A percentile compares a stretch with the other conserved stretches of the same genome.
These are phyloP conservation scores for Globisporangium middletonii DNA, from an alignment of 352 stramenopile species.

Conservation along the genomic window DNA sequence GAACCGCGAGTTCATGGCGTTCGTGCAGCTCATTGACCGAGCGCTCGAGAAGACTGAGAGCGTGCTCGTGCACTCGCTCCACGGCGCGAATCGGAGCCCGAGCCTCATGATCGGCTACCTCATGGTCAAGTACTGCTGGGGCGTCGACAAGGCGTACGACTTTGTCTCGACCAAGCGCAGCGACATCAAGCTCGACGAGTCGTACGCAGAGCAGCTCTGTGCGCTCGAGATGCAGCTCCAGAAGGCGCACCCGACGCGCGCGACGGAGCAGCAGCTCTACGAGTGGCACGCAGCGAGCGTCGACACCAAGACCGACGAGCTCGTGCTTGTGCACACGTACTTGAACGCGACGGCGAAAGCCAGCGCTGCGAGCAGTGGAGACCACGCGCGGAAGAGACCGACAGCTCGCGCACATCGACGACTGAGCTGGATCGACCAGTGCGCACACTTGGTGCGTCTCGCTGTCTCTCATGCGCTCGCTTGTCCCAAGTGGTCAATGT, in stretches of 20 bases:
- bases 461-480: too few species aligned
- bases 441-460: slow-evolving; percentile 41
- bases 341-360: slow-evolving; percentile 39
- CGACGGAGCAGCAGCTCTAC: slow-evolving; percentile 61
- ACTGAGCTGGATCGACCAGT: slow-evolving; percentile 73
- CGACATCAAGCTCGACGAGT: slow-evolving; percentile 82
- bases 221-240: slow-evolving; percentile 61
- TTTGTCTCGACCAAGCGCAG: slow-evolving; percentile 84
- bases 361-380: slow-evolving; percentile 7
- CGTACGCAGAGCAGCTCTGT: slow-evolving; percentile 70
- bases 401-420: slow-evolving; percentile 16
- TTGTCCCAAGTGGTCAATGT: neutral
- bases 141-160: slow-evolving; percentile 89
- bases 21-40: slow-evolving; percentile 72
- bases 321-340: slow-evolving; percentile 77
- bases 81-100: slow-evolving; percentile 75
- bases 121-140: slow-evolving; percentile 92
- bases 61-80: slow-evolving; percentile 86
- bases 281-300: slow-evolving; percentile 48
- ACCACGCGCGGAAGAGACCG: slow-evolving; percentile 20
- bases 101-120: slow-evolving; percentile 87
- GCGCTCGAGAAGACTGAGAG: slow-evolving; percentile 80
- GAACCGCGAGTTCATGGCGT: slow-evolving; percentile 80
- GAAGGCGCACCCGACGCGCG: slow-evolving; percentile 27
- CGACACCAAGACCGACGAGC: slow-evolving; percentile 52